These are phyloP conservation scores for Blastocladiella emersonii DNA, from an alignment of 371 early-diverging fungal species.

Conservation along the genomic window DNA sequence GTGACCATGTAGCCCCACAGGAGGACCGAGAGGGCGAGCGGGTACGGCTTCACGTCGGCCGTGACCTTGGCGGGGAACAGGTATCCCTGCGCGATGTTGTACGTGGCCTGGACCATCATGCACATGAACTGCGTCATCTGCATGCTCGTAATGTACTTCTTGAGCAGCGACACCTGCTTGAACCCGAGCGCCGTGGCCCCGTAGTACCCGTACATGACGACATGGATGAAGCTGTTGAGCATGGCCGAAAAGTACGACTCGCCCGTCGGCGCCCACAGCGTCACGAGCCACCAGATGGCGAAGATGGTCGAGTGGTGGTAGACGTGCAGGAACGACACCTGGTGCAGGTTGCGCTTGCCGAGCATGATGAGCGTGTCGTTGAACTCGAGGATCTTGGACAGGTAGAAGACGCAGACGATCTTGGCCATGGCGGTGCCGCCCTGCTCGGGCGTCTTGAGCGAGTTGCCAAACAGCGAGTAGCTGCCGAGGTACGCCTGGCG, in stretches of 20 bases:
- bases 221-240: conserved; percentile 46
- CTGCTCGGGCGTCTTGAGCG: conserved; percentile 15
- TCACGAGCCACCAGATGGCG: conserved; percentile 42
- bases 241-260: conserved; percentile 42
- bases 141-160: conserved; percentile 38
- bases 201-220: conserved; percentile 48
- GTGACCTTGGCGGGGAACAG: conserved; percentile 6
- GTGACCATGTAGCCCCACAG: conserved; percentile 48
- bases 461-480: conserved; percentile 31
- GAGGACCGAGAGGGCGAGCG: conserved; percentile 26
- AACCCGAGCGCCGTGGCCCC: conserved; percentile 16
- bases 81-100: conserved; percentile 22
- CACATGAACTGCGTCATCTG: conserved; percentile 48
- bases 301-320: conserved; percentile 52
- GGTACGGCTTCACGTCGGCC: conserved; percentile 16
- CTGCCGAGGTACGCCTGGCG: conserved; percentile 27
- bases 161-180: conserved; percentile 30
- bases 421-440: conserved; percentile 11
- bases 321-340: conserved; percentile 48
- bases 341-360: conserved; percentile 29
- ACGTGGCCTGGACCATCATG: conserved; percentile 38
- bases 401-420: conserved; percentile 28
- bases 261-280: conserved; percentile 38
- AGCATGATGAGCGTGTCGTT: conserved; percentile 32
- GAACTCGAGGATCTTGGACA: conserved; percentile 46